Base-by-base conservation (phyloP, 1,284 basidiomycete species). In the Tilletia setariae region DNA sequence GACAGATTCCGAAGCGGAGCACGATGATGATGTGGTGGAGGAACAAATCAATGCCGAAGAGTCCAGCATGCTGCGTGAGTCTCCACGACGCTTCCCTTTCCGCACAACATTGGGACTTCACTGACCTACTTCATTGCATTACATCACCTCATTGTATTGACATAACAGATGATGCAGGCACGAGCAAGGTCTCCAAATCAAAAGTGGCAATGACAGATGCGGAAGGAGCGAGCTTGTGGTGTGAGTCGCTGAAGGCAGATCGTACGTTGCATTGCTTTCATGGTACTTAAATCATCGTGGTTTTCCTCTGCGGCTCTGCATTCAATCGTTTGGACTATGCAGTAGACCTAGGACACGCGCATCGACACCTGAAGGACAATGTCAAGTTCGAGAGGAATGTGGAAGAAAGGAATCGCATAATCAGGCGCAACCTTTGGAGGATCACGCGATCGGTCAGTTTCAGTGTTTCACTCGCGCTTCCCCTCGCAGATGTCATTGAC, bases 181-280 rank as follows among this genome's bases (percentile, higher is more conserved):
- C 19, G 16, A 7, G 19, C 6, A 49, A 4, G 47, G 19, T 49
- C 47, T 19, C 19, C 19, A 49, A 49, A 49, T 16, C 19, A 23
- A n/a, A 49, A 49, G 47, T n/a, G 47, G 47, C 19, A n/a, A 49
- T 49, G 47, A 49, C 19, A n/a, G 47, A 49, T n/a, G 47, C 47
- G 19, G 47, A 49, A 49, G 47, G 47, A 16, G 47, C 47, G 25
- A 49, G 47, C 16, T n/a, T 49, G 19, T 49, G 47, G 47, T 23
- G 47, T 49, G 47, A 49, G 47, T 49, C 25, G 25, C 47, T 8
- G 4, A 16, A 49, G 19, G 25, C 47, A 49, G 25, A 7, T 16
- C 47, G 47, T 7, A 19, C 47, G 19, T 16, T 49, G 7, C 25
- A n/a, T 49, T 49, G 4, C 47, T n/a, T 49, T 19, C 19, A 8